Evolutionary conservation across 495 filamentous ascomycete genomes (phyloP), one percentile per base, ranked within the genome.

Genomic region (Penicillium psychrofluorescens): DNA sequence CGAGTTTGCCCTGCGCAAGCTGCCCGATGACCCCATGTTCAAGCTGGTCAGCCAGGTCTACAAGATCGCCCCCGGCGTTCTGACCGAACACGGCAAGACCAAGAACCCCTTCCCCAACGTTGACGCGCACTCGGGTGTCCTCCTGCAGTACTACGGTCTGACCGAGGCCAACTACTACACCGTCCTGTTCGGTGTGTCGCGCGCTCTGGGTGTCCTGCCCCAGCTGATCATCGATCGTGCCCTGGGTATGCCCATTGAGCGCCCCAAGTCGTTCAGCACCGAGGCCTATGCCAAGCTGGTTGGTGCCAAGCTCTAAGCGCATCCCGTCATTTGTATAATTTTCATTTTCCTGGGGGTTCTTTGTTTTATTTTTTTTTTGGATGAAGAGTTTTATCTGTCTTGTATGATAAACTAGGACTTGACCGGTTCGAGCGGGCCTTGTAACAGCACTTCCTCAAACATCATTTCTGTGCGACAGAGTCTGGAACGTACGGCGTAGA

Each of bases 91-190:
- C 75, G 92, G 92, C 71, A 98, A 98, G 86, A 95, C 89, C 70
- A 94, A 94, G 85, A 92, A 94, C 84, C 79, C 81, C 42, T 85
- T 74, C 68, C 83, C 81, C 48, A 83, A 84, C 64, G 81, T 85
- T 45, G 83, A 86, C 64, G 75, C 79, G 60, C 92, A 98, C 84
- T 95, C 88, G 34, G 92, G 92, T 77, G 92, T 97, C 53, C 88
- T 98, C 52, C 86, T 98, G 43, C 94, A 98, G 76, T 95, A 98
- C 80, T 98, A 98, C 70, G 92, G 92, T 56, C 76, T 98, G 67
- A 97, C 86, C 48, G 91, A 98, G 78, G 84, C 92, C 66, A 96
- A 84, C 84, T 98, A 92, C 83, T 98, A 98, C 83, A 98, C 92
- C 46, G 92, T 98, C 43, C 84, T 97, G 58, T 98, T 98, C 71